These are phyloP conservation scores for Solanum appendiculatum DNA, from an alignment of 257 asterid species.

Conservation along the genomic window DNA sequence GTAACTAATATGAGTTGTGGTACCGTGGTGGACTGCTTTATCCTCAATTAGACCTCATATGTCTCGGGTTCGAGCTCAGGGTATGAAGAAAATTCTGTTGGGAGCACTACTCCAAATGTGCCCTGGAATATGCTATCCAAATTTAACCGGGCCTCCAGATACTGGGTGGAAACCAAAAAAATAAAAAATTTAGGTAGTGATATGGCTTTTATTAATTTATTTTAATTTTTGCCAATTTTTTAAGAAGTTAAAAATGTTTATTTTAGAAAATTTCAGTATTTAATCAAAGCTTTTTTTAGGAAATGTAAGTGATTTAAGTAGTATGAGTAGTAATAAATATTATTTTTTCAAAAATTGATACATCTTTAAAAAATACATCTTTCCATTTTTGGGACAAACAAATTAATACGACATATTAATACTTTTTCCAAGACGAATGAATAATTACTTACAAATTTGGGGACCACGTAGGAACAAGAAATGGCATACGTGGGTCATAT, in stretches of 20 bases:
- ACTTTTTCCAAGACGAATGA: neutral
- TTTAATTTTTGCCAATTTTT: neutral
- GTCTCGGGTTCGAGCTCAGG: accelerated
- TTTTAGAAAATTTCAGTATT: neutral
- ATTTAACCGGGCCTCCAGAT: no score
- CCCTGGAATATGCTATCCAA: accelerated
- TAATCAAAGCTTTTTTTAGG: neutral
- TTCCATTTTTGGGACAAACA: neutral
- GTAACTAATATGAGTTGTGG: no score
- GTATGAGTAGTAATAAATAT: accelerated
- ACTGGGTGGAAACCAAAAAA: no score
- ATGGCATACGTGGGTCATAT: neutral
- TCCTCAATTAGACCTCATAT: accelerated
- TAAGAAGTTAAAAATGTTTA: neutral
- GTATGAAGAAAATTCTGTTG: no score
- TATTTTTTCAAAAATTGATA: neutral
- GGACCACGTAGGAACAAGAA: neutral
- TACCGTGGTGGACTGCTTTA: no score
- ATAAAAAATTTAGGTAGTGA: no score
- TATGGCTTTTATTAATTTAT: no score
- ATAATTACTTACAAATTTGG: neutral
- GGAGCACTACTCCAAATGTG: no score
- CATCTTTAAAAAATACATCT: neutral
- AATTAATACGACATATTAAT: no score
- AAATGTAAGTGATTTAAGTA: neutral